Evolutionary conservation across 768 basidiomycete genomes (phyloP).

Genomic region (Pisolithus albus): DNA sequence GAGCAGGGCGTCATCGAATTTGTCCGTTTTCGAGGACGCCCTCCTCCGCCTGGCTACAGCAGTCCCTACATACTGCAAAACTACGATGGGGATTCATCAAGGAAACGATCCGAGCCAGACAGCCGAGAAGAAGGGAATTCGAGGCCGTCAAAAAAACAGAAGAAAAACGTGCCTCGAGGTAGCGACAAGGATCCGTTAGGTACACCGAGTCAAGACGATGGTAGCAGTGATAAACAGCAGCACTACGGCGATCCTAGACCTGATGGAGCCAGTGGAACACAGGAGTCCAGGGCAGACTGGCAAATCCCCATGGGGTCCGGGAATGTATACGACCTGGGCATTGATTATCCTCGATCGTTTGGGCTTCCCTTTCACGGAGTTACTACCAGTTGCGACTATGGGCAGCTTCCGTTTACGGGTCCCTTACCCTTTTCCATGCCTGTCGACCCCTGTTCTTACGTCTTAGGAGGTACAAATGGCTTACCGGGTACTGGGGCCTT

Average conservation of each 20-base stretch:
- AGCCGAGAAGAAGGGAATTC: conserved; percentile 13
- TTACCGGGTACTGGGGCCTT: not conserved
- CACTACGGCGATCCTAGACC: not conserved
- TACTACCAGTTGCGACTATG: not conserved
- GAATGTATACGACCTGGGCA: not conserved
- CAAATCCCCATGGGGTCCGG: not conserved
- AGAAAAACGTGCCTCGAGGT: conserved; percentile 15
- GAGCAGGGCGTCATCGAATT: conserved; percentile 54
- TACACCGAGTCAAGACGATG: not conserved
- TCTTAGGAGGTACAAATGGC: too few relatives aligned
- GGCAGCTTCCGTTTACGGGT: not conserved
- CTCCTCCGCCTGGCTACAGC: conserved; percentile 36
- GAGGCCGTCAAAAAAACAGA: conserved; percentile 22
- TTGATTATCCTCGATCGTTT: not conserved
- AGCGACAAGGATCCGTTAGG: conserved; percentile 8
- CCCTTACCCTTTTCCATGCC: not conserved
- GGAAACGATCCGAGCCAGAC: conserved; percentile 33
- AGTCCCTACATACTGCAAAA: conserved; percentile 27
- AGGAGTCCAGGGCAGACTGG: not conserved
- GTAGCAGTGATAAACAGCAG: not conserved
- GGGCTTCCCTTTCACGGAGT: not conserved
- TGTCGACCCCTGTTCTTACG: not conserved
- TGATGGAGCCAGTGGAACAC: not conserved
- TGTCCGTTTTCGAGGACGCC: conserved; percentile 45
- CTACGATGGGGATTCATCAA: conserved; percentile 21